Base-by-base conservation (phyloP, 345 rosid species). In the Alliaria petiolata region DNA sequence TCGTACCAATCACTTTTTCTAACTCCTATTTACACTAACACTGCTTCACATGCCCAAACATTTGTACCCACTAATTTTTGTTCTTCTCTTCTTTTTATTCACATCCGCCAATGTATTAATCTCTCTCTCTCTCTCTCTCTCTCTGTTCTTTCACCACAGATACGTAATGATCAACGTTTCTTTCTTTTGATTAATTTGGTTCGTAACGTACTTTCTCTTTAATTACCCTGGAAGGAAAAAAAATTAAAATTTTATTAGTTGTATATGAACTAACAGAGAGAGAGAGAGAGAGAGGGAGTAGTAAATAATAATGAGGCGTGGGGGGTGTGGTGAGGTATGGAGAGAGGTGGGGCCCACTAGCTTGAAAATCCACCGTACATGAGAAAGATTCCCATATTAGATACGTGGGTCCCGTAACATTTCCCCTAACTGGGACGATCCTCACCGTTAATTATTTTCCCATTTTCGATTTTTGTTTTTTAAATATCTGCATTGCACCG, bases 341-440 rank as follows among this genome's bases (percentile, higher is more conserved):
- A 42, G 54, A 22, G 1, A 11, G 3, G 74, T 49, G 76, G 83
- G 74, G 11, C 6, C 80, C 63, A 36, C 25, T 13, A 4, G 22
- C 59, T 31, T 67, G 2, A 52, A 75, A 47, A 55, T 59, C 69
- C 51, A 47, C 67, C 71, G 82, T 69, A 53, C 74, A 80, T 46
- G 26, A 54, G 70, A 81, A 80, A 78, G 82, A 79, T 84, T 80
- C 84, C 78, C 55, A 13, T 56, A 19, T 26, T 45, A 69, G 67
- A 74, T 74, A 74, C 55, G 30, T 75, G 50, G 76, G 72, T 54
- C 80, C 80, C 55, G 35, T 14, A 0, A 5, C 1, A 7, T 61
- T 55, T 31, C 16, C 30, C 30, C 71, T 34, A 74, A 71, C 80
- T 35, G 80, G n/a, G n/a, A 76, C 77, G 72, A 74, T 65, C 53